Evolutionary conservation across 768 basidiomycete genomes (phyloP), one percentile per base, ranked within the genome.

Genomic region (Rossbeevera mucosa): DNA sequence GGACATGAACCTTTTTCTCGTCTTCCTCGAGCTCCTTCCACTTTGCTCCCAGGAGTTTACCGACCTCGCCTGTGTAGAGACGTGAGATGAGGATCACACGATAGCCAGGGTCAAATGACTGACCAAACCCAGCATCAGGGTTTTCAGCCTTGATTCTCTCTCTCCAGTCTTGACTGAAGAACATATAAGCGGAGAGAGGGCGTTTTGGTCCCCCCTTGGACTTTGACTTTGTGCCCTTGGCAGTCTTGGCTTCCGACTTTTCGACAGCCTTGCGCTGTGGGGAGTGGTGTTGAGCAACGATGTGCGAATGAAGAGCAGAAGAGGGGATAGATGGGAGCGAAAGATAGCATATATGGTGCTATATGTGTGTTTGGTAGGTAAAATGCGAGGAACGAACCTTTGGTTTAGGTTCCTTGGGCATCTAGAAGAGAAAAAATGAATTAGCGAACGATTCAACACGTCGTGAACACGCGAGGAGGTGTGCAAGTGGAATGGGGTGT

Each of bases 171-270:
- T 94, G 90, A 62, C 83, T 86, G 80, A 97, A 98, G 87, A 94
- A 94, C 95, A 98, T 96, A 77, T 96, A 98, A 36, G 95, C 93
- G 26, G 94, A 96, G 43, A 96, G 79, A 0, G 91, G 88, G 49
- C 94, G 84, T 76, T 97, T 96, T 55, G 92, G 93, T 0, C 67
- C 67, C 14, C 68, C 67, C 59, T 69, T 69, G 42, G 86, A 82
- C 71, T 88, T 87, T 69, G 92, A 85, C 73, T 91, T 92, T 74
- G 87, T 83, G 54, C 71, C 69, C 66, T 83, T 83, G 58, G 77
- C 59, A 21, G 56, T 54, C 55, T 69, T 69, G 7, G 60, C 65
- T 62, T 86, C 85, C 21, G 79, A 76, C 73, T 88, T 88, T 62
- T 83, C 82, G 48, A 81, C 82, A 65, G 85, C 85, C 74, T 86